Evolutionary conservation across 805 yeast genomes (phyloP).

Genomic region (Candida nonsorbophila): DNA sequence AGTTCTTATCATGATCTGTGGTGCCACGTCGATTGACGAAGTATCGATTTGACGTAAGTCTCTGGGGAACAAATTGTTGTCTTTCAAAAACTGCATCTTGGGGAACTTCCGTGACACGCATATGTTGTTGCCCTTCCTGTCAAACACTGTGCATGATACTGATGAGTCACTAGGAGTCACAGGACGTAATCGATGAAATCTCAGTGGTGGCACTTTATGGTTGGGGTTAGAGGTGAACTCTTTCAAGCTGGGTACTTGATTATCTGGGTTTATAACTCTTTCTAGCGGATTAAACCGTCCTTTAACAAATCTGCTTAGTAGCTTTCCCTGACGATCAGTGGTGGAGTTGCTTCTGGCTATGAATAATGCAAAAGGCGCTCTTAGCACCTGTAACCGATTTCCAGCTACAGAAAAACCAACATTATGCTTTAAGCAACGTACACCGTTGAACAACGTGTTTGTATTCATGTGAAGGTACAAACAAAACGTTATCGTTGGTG

Average conservation of each 20-base stretch:
- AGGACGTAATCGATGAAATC: constrained; percentile 27
- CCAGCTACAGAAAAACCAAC: too few relatives aligned
- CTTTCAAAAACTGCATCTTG: constrained; percentile 61
- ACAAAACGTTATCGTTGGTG: too few relatives aligned
- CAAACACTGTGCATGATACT: constrained; percentile 80
- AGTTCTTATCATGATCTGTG: constrained; percentile 76
- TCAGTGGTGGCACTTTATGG: constrained; percentile 5
- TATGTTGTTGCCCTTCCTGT: constrained; percentile 59
- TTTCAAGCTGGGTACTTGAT: constrained; percentile 8
- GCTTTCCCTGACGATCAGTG: too few relatives aligned
- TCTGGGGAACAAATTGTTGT: constrained; percentile 75
- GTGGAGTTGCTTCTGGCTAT: too few relatives aligned
- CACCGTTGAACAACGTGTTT: too few relatives aligned
- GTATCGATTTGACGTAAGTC: constrained; percentile 82
- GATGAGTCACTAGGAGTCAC: constrained; percentile 44
- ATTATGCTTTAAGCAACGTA: too few relatives aligned
- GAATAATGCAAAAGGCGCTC: too few relatives aligned
- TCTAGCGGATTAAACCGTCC: too few relatives aligned
- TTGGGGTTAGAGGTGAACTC: constrained; percentile 12
- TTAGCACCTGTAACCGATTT: too few relatives aligned
- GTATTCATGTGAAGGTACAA: too few relatives aligned
- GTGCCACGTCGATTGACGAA: constrained; percentile 74
- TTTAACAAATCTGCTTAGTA: too few relatives aligned
- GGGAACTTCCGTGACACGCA: constrained; percentile 71
- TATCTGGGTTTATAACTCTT: too few relatives aligned